Conservation (phyloP, 2,329 filamentous ascomycete genomes). For the Drechslerella coelobrocha region DNA sequence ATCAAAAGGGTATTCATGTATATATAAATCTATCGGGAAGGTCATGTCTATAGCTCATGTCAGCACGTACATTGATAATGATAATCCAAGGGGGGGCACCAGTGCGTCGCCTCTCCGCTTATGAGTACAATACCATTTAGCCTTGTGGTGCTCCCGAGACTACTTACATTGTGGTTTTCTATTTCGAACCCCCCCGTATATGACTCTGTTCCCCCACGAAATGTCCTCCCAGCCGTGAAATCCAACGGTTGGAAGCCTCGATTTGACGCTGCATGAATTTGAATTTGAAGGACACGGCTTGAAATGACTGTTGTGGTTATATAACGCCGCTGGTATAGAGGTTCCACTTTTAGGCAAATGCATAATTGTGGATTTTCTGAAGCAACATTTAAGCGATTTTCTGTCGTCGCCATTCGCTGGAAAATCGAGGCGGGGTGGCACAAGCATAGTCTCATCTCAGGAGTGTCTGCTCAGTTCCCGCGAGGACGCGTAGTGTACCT, state of each 20-base stretch:
- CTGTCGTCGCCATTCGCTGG: slow-evolving; percentile 41
- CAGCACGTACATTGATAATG: slow-evolving; percentile 12
- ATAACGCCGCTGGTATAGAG: slow-evolving; percentile 31
- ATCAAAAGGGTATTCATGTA: not conserved
- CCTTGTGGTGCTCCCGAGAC: too few species aligned
- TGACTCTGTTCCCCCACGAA: not conserved
- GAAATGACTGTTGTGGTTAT: slow-evolving; percentile 17
- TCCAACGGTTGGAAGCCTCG: too few species aligned
- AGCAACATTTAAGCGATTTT: slow-evolving; percentile 37
- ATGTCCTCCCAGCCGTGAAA: too few species aligned
- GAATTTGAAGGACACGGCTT: slow-evolving; percentile 1
- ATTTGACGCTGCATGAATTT: too few species aligned
- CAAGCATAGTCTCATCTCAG: slow-evolving; percentile 14
- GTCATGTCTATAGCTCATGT: slow-evolving; percentile 22
- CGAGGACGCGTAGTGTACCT: not conserved
- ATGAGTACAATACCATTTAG: too few species aligned
- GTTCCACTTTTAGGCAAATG: slow-evolving; percentile 50
- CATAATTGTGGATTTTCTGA: slow-evolving; percentile 30
- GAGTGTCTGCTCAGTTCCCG: not conserved
- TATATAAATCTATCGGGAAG: slow-evolving; percentile 24
- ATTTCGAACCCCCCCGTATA: not conserved
- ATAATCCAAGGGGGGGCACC: slow-evolving; percentile 32
- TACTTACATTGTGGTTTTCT: too few species aligned
- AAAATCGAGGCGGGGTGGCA: slow-evolving; percentile 13
- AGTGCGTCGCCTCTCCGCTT: too few species aligned